Base-by-base conservation (phyloP, 495 filamentous ascomycete genomes). In the Daldinia concentrica region DNA sequence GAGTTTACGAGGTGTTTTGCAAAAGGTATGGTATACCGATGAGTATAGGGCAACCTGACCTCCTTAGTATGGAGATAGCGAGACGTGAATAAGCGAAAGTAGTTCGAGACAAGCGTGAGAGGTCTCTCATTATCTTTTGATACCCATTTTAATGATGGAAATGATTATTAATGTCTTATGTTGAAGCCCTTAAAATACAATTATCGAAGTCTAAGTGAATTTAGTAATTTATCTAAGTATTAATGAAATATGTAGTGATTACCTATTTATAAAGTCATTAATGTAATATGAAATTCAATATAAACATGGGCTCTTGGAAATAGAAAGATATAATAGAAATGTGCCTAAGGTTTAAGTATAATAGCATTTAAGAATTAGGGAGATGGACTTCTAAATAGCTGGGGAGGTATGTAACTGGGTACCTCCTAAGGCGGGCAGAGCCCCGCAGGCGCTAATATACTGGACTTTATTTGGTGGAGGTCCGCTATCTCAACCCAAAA, bases 121-220 rank as follows among this genome's bases (percentile, higher is more conserved):
- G 55, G 9, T 34, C 1, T 8, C 32, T 11, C 8, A 30, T 29
- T 51, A 56, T n/a, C 17, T 30, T 58, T 26, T 14, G 6, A 17
- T 73, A 73, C 70, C 70, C 69, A 29, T 48, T 60, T 57, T 61
- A 60, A 68, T 68, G 59, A 68, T 26, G 14, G 50, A 41, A 14
- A 64, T n/a, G 6, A 43, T 9, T 1, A 7, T 22, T 8, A 7
- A 45, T 22, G 7, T 45, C 17, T 15, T 34, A 32, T 9, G 6
- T 32, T 32, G 9, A 32, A 32, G 29, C 29, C 7, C 1, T 32
- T 1, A 9, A 1, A 30, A 51, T 5, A 12, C 7, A 22, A 45
- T 45, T 48, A 11, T 7, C 6, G 3, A 19, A 29, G 32, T 54
- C 3, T n/a, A 29, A 39, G n/a, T 36, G 9, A 34, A 11, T 11